phyloP scores from a whole-genome alignment of 179 eudicot species.

The Nepenthes alata region DNA sequence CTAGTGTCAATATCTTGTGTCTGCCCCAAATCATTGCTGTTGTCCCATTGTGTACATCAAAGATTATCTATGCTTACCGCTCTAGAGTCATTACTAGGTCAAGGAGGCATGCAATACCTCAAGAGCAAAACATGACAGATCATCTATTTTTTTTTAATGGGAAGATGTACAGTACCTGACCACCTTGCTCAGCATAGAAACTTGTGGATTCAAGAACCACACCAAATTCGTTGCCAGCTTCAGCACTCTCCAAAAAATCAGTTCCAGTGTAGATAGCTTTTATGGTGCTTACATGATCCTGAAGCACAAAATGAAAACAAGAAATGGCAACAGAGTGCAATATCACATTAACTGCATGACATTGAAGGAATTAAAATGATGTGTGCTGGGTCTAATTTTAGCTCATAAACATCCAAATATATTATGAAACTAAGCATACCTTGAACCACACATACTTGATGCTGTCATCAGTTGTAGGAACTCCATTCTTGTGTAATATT shows the following conservation, averaged over 20 bases:
- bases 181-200: conserved; percentile 99
- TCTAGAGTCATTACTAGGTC: no score
- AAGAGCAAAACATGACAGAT: no score
- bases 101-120: no score
- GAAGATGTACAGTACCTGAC: conserved; percentile 52
- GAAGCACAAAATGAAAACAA: conserved; percentile 16
- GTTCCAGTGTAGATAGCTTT: conserved; percentile 79
- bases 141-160: not conserved
- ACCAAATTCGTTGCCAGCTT: conserved; percentile 64
- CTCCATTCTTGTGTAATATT: conserved; percentile 47
- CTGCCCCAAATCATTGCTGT: no score
- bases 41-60: no score
- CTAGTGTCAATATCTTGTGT: no score
- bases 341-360: not conserved
- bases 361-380: not conserved
- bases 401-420: not conserved
- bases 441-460: conserved; percentile 72
- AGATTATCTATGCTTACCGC: no score
- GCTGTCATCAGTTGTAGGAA: conserved; percentile 62
- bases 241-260: conserved; percentile 56
- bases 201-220: conserved; percentile 70
- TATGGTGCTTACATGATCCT: conserved; percentile 76
- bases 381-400: not conserved
- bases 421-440: conserved; percentile 26
- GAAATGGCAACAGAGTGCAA: not conserved